These are phyloP conservation scores for Cladophialophora yegresii DNA, from an alignment of 2,329 filamentous ascomycete species.

Conservation along the genomic window DNA sequence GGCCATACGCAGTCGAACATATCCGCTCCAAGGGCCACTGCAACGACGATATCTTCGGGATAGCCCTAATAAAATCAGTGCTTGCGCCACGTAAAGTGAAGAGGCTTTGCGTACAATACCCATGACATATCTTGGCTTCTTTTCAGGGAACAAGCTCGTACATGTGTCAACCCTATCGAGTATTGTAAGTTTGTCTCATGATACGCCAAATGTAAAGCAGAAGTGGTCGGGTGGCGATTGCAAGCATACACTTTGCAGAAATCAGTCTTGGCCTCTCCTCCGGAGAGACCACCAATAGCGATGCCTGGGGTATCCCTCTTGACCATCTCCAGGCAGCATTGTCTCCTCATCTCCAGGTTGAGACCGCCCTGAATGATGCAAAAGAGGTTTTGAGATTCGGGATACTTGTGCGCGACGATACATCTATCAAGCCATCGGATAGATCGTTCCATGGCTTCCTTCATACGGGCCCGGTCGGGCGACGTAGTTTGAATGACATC, in stretches of 20 bases:
- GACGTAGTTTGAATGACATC: conserved; percentile 97
- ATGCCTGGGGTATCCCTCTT: conserved; percentile 90
- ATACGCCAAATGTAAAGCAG: not conserved
- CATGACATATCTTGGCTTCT: conserved; percentile 99
- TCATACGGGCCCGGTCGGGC: conserved; percentile 82
- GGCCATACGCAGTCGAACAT: conserved; percentile 99
- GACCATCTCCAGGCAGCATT: conserved; percentile 87
- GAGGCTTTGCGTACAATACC: conserved; percentile 65
- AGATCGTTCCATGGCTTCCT: conserved; percentile 91
- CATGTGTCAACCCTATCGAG: conserved; percentile 69
- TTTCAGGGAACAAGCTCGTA: conserved; percentile 77
- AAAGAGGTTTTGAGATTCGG: conserved; percentile 85
- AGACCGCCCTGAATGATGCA: conserved; percentile 98
- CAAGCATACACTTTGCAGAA: conserved; percentile 73
- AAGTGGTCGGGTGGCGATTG: not conserved
- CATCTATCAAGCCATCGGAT: conserved; percentile 96
- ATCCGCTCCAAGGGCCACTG: conserved; percentile 88
- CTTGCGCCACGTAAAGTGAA: not conserved
- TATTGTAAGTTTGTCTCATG: not conserved
- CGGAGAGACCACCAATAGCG: conserved; percentile 90
- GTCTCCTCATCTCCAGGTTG: conserved; percentile 77
- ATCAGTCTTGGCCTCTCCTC: conserved; percentile 89
- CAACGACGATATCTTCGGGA: conserved; percentile 92
- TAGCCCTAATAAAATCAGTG: conserved; percentile 64
- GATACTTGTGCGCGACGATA: conserved; percentile 83